Evolutionary conservation across 768 basidiomycete species (phyloP), one percentile per base, ranked within the genome.

Genomic region (Strobilomyces confusus): DNA sequence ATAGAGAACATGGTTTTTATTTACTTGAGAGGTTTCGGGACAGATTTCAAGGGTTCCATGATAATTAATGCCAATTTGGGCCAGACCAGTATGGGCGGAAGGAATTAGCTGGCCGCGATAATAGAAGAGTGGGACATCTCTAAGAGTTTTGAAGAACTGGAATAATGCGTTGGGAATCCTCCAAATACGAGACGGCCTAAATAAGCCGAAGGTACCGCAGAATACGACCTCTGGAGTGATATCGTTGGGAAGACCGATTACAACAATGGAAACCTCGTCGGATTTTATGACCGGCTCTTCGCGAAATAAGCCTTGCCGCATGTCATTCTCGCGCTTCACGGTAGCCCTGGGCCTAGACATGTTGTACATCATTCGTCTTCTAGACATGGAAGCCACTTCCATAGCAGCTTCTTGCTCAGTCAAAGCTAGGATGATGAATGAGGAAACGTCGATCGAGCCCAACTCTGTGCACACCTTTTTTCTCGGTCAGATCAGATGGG

Each of bases 231-330:
- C 58, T 23, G 49, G 58, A 30, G 48, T 58, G 33, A 52, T 42
- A 37, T 56, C 51, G 14, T 19, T 49, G 20, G 56, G 47, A 30
- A 62, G 52, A n/a, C 57, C 61, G n/a, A 62, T 34, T 37, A 61
- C 42, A 4, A 50, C 52, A 20, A 62, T 58, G 19, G 54, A 50
- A 40, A 62, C 60, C 23, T 61, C 60, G 29, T 62, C 60, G 9
- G 46, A 30, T 25, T n/a, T 32, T 34, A 58, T 33, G 6, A 51
- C 17, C 6, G 56, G 30, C n/a, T 51, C 45, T 51, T 62, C 51
- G 22, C 40, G 40, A 47, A 55, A 51, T 19, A 59, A 44, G 26
- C 43, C 48, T n/a, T 52, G 51, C 32, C 25, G 48, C 14, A 46
- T 19, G 32, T 42, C 15, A 19, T 52, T 36, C 37, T 52, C 48